These are phyloP conservation scores for Petunia hybrid DNA, from an alignment of 305 asterid genomes.

Conservation along the genomic window DNA sequence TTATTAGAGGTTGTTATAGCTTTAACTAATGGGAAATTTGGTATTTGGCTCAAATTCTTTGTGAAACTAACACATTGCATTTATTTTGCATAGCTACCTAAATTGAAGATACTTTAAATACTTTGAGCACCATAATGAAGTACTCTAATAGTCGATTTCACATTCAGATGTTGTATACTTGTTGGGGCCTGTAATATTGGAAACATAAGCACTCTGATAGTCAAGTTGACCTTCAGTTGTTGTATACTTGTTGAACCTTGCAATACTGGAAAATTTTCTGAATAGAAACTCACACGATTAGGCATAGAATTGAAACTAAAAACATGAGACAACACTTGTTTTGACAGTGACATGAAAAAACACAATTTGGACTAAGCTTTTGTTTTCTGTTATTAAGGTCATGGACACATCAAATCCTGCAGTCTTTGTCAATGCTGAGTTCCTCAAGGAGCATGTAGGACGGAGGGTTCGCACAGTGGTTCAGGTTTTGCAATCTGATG, in stretches of 20 bases:
- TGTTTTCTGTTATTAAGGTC: slow-evolving; percentile 22
- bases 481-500: slow-evolving; percentile 77
- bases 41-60: neutral
- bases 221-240: too few relatives aligned
- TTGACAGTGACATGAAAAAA: slow-evolving; percentile 4
- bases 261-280: neutral
- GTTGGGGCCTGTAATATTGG: too few relatives aligned
- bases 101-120: too few relatives aligned
- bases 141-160: too few relatives aligned
- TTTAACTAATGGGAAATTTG: neutral
- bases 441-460: slow-evolving; percentile 66
- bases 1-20: neutral
- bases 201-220: too few relatives aligned
- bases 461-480: slow-evolving; percentile 79
- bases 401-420: slow-evolving; percentile 93
- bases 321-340: neutral
- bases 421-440: slow-evolving; percentile 82
- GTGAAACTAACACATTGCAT: too few relatives aligned
- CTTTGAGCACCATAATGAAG: too few relatives aligned
- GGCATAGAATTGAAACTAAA: too few relatives aligned
- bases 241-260: too few relatives aligned
- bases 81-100: neutral
- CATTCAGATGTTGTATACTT: too few relatives aligned
- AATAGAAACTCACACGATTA: too few relatives aligned
- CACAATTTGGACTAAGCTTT: neutral